A percentile compares a stretch with the other conserved stretches of the same genome.
phyloP scores from a whole-genome alignment of 768 basidiomycete species.

The Dictyophora rubrovolvata region DNA sequence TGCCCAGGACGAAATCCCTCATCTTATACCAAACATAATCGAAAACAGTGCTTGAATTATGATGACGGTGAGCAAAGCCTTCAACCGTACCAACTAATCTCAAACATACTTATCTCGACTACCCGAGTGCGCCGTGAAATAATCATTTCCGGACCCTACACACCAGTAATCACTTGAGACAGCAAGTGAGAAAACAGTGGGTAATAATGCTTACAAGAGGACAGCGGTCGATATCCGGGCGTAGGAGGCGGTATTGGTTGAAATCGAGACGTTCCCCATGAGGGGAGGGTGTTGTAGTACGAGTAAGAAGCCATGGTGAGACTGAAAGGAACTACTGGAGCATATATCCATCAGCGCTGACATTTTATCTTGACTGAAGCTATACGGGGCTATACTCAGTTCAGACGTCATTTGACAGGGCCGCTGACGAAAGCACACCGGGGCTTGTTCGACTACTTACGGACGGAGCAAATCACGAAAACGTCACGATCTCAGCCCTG shows the following conservation, averaged over 20 bases:
- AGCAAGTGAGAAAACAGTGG: not conserved
- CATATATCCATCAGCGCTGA: no score
- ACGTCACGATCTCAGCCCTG: no score
- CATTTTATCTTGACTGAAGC: no score
- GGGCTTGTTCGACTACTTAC: no score
- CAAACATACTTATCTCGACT: slow-evolving; percentile 14
- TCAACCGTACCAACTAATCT: no score
- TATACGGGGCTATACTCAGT: no score
- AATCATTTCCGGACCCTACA: slow-evolving; percentile 8
- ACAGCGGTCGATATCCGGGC: slow-evolving; percentile 16
- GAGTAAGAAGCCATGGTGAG: slow-evolving; percentile 16
- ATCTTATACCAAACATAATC: slow-evolving; percentile 26
- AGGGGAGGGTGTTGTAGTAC: slow-evolving; percentile 15
- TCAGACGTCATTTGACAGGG: no score
- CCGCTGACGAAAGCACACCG: no score
- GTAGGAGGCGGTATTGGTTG: slow-evolving; percentile 14
- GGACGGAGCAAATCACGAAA: no score
- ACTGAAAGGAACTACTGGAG: not conserved
- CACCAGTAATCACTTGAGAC: slow-evolving; percentile 4
- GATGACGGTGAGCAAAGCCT: no score
- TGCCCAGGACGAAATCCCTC: slow-evolving; percentile 10
- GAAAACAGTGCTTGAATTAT: slow-evolving; percentile 22
- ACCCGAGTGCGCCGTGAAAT: slow-evolving; percentile 12
- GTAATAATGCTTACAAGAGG: slow-evolving; percentile 11
- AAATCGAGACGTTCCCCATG: slow-evolving; percentile 15